A percentile compares a stretch with the other conserved stretches of the same genome.
Evolutionary conservation across 1,284 basidiomycete species (phyloP).

Genomic region (Austroboletus rostrupii): DNA sequence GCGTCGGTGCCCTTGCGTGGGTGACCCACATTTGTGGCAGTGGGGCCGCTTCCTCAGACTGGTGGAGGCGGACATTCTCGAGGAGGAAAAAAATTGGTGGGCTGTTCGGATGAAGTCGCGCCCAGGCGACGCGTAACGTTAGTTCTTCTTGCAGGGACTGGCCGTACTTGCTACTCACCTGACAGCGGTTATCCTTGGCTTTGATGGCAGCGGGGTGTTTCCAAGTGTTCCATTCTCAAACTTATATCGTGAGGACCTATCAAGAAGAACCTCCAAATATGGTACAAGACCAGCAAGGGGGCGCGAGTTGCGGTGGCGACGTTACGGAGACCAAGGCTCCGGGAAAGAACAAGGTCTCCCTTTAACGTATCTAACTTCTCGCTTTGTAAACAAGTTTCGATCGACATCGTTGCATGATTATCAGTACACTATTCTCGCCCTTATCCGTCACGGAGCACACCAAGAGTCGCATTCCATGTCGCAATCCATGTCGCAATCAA

Average conservation of each 20-base stretch:
- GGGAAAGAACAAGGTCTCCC: slow-evolving; percentile 8
- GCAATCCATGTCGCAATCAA: not conserved
- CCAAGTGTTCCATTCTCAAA: slow-evolving; percentile 1
- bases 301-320: slow-evolving; percentile 21
- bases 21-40: slow-evolving; percentile 31
- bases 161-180: slow-evolving; percentile 16
- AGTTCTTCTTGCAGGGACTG: slow-evolving; percentile 1
- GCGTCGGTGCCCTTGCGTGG: slow-evolving; percentile 33
- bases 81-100: not conserved
- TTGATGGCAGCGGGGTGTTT: slow-evolving; percentile 21
- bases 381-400: not conserved
- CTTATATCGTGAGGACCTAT: slow-evolving; percentile 24
- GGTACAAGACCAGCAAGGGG: slow-evolving; percentile 16
- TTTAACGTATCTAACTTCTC: not conserved
- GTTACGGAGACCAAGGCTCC: slow-evolving; percentile 20
- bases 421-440: not conserved
- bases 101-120: not conserved
- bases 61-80: slow-evolving; percentile 28
- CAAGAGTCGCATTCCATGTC: slow-evolving; percentile 1
- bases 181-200: slow-evolving; percentile 18
- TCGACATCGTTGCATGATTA: not conserved
- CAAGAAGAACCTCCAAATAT: slow-evolving; percentile 19
- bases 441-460: slow-evolving; percentile 3
- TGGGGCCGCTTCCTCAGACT: slow-evolving; percentile 31
- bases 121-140: not conserved